phyloP scores from a whole-genome alignment of 2,329 filamentous ascomycete species.

The Knufia fluminis region DNA sequence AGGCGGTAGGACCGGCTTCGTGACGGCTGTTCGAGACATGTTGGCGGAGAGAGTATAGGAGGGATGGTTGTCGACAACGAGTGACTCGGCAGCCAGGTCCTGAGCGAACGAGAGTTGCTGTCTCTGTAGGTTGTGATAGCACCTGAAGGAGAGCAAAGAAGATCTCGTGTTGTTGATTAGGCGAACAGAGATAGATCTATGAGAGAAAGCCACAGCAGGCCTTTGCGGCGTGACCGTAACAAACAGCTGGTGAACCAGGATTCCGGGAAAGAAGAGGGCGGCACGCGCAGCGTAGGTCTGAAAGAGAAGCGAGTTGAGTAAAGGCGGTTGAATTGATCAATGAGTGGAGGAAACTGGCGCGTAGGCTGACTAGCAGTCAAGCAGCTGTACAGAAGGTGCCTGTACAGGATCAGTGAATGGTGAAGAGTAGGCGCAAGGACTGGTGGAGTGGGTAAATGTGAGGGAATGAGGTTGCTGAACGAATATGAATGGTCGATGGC shows the following conservation, averaged over 20 bases:
- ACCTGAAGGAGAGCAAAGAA: slow-evolving; percentile 4
- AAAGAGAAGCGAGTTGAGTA: slow-evolving; percentile 3
- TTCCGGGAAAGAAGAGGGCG: background rate
- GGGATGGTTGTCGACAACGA: slow-evolving; percentile 24
- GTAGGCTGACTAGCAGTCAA: slow-evolving; percentile 7
- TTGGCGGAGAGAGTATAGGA: background rate
- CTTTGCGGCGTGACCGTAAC: slow-evolving; percentile 8
- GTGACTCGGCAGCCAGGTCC: slow-evolving; percentile 17
- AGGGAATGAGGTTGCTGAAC: slow-evolving; percentile 7
- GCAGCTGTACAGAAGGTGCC: slow-evolving; percentile 2
- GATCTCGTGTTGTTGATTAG: slow-evolving; percentile 6
- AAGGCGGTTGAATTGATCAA: slow-evolving; percentile 6
- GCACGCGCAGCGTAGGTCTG: slow-evolving; percentile 6
- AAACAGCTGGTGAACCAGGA: slow-evolving; percentile 1
- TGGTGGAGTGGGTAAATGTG: slow-evolving; percentile 8
- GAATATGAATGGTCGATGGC: slow-evolving; percentile 10
- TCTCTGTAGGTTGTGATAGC: background rate
- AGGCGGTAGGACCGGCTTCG: slow-evolving; percentile 32
- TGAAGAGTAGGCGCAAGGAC: slow-evolving; percentile 1
- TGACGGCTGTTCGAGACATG: slow-evolving; percentile 16
- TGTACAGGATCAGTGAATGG: slow-evolving; percentile 2
- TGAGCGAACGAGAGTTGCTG: background rate
- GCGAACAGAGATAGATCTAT: slow-evolving; percentile 9
- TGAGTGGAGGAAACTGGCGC: slow-evolving; percentile 12
- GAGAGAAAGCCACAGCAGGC: slow-evolving; percentile 3